These are phyloP conservation scores for Globisporangium splendens DNA, from an alignment of 352 stramenopile species.

Conservation along the genomic window DNA sequence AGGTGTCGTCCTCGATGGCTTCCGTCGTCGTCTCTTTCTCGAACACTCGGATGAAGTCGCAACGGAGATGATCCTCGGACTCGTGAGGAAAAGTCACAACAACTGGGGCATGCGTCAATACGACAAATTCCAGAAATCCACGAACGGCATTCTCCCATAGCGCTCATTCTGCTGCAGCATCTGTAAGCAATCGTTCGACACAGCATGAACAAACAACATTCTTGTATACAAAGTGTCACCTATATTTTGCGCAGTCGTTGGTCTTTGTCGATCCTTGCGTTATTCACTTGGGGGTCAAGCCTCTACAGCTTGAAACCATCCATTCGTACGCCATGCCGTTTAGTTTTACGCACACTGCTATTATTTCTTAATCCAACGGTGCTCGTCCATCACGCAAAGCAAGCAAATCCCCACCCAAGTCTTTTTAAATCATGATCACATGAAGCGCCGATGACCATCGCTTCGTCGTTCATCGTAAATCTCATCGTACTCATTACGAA, in stretches of 20 bases:
- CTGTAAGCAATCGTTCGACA: neutral
- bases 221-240: too few species aligned
- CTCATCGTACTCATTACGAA: slow-evolving; percentile 61
- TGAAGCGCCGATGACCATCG: slow-evolving; percentile 40
- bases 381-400: neutral
- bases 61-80: slow-evolving; percentile 22
- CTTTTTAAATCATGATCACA: slow-evolving; percentile 24
- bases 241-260: too few species aligned
- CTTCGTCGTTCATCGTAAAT: slow-evolving; percentile 33
- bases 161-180: too few species aligned
- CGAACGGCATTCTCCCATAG: slow-evolving; percentile 63
- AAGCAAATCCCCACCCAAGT: neutral
- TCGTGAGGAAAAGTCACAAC: slow-evolving; percentile 62
- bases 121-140: slow-evolving; percentile 64
- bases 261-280: too few species aligned
- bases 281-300: too few species aligned
- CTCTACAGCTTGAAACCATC: neutral
- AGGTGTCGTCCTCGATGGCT: slow-evolving; percentile 20
- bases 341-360: neutral
- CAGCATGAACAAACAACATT: too few species aligned
- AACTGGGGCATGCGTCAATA: slow-evolving; percentile 69
- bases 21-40: slow-evolving; percentile 36
- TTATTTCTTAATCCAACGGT: neutral
- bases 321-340: neutral
- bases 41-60: slow-evolving; percentile 21